Evolutionary conservation across 2,329 filamentous ascomycete genomes (phyloP).

Genomic region (Alternaria brassicae): DNA sequence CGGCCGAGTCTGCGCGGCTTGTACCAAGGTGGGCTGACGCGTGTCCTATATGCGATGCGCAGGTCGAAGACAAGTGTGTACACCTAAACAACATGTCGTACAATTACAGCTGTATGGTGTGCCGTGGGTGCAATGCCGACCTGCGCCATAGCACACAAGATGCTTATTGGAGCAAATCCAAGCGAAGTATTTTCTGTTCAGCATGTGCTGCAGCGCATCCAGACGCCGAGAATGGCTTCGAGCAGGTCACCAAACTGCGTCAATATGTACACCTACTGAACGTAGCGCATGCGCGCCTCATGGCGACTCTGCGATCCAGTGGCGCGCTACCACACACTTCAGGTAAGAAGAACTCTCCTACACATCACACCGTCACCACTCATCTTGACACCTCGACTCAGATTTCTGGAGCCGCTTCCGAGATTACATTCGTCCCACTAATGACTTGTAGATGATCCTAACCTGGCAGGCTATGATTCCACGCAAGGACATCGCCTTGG

Average conservation of each 20-base stretch:
- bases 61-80: constrained; percentile 94
- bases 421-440: constrained; percentile 41
- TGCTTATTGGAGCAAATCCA: constrained; percentile 72
- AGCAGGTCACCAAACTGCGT: constrained; percentile 81
- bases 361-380: constrained; percentile 31
- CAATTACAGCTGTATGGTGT: constrained; percentile 80
- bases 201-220: constrained; percentile 67
- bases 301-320: constrained; percentile 84
- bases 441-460: constrained; percentile 68
- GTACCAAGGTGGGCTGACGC: constrained; percentile 69
- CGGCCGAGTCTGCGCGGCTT: constrained; percentile 52
- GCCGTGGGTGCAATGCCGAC: constrained; percentile 74
- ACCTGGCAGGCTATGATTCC: constrained; percentile 70
- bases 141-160: constrained; percentile 72
- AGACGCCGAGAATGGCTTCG: constrained; percentile 68
- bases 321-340: constrained; percentile 79
- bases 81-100: constrained; percentile 77
- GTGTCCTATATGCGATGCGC: constrained; percentile 79
- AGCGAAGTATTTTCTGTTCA: constrained; percentile 74
- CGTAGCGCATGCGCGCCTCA: constrained; percentile 86
- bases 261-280: constrained; percentile 94
- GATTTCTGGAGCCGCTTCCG: constrained; percentile 39
- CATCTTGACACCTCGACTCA: constrained; percentile 42
- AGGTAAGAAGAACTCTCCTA: constrained; percentile 54
- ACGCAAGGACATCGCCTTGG: constrained; percentile 67